Base-by-base conservation (phyloP, 2,329 filamentous ascomycete genomes). In the Graphilbum sp. region DNA sequence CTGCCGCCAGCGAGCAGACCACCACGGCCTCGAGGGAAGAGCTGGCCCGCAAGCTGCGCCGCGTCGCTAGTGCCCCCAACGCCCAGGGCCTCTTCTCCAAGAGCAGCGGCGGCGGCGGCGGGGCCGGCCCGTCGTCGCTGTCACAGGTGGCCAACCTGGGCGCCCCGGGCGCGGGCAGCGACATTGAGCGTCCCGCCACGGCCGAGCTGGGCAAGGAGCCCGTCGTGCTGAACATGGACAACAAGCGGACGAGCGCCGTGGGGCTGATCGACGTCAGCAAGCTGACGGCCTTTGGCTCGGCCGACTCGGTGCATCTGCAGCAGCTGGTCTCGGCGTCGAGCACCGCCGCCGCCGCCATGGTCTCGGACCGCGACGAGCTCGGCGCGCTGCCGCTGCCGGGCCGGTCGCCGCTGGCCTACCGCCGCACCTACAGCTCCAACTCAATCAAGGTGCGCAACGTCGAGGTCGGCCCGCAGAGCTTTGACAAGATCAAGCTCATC, bases 401-500 rank as follows among this genome's bases (percentile, higher is more conserved):
- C 37, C 73, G 76, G 49, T 72, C 78, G 46, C 69, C 74, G 16
- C 67, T 84, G 35, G 76, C 84, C 17, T 98, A 95, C 62, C 72
- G 90, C 52, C 74, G 90, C 55, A 98, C 90, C 3, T 98, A 98
- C 58, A 96, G 90, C 60, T 95, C 88, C 47, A 98, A 96, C 59
- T 96, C 90, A 31, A 98, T 98, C 67, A 98, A 98, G 62, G 84
- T 96, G 47, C 75, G 90, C 50, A 86, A 94, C 55, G 90, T 98
- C 35, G 90, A 98, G 60, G 90, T 98, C 27, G 83, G 86, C 1
- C 90, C 90, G 0, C 70, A 82, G 45, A 96, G 88, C 56, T 98
- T 98, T 52, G 90, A 98, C 67, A 98, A 98, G 72, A 95, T 98
- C 60, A 98, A 98, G 60, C 70, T 98, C 60, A 95, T 98, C 53